Percentiles rank a stretch among this genome's conserved stretches.
These are phyloP conservation scores for Vigna radiata DNA, from an alignment of 306 rosid genomes.

Conservation along the genomic window DNA sequence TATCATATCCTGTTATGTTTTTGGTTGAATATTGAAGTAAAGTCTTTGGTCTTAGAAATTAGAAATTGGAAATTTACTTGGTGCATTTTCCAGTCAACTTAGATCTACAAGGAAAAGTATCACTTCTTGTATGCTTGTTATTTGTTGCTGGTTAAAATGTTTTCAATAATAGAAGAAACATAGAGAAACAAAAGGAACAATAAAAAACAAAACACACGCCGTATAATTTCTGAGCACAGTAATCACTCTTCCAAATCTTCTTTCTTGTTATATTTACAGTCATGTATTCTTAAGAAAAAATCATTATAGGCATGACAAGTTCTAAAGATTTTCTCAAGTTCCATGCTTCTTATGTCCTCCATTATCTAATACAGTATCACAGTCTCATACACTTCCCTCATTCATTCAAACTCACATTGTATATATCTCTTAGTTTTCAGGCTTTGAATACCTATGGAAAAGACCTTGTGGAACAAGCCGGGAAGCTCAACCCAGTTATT, in stretches of 20 bases:
- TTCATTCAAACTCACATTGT: too few species aligned
- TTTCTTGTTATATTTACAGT: conserved; percentile 1
- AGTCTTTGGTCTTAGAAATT: neutral
- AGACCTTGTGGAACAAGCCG: too few species aligned
- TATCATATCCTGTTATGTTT: neutral
- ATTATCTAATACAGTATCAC: neutral
- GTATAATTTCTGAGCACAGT: neutral
- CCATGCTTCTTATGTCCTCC: neutral
- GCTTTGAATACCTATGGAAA: too few species aligned
- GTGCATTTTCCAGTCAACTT: neutral
- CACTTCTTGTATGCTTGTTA: neutral
- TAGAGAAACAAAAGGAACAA: neutral
- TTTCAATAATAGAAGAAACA: neutral
- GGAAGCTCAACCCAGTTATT: too few species aligned
- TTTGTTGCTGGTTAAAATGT: neutral
- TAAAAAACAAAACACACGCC: conserved; percentile 18
- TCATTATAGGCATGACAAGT: neutral
- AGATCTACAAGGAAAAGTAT: neutral
- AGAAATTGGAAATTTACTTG: neutral
- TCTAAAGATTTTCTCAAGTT: neutral
- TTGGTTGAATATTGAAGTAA: neutral
- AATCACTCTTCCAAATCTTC: neutral
- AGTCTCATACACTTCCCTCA: too few species aligned
- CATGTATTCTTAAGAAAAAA: neutral
- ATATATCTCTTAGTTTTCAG: too few species aligned